Percentiles rank a stretch among this genome's conserved stretches.
phyloP scores from a whole-genome alignment of 2,329 filamentous ascomycete species.

The Talaromyces marneffei region DNA sequence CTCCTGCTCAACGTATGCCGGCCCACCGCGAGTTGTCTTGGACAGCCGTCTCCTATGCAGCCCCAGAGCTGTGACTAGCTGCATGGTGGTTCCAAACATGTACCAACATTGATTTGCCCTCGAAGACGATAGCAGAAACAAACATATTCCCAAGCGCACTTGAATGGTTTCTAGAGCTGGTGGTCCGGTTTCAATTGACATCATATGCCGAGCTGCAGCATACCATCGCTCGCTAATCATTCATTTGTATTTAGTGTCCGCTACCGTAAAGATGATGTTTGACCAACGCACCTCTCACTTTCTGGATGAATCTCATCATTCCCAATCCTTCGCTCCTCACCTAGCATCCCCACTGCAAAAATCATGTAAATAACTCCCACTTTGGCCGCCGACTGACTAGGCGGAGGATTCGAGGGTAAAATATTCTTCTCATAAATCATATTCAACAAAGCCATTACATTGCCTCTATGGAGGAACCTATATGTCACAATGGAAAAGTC shows the following conservation, averaged over 20 bases:
- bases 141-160: slow-evolving; percentile 52
- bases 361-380: slow-evolving; percentile 46
- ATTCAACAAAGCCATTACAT: slow-evolving; percentile 45
- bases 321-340: slow-evolving; percentile 38
- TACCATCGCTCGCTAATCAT: slow-evolving; percentile 35
- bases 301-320: slow-evolving; percentile 20
- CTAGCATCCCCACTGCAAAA: slow-evolving; percentile 45
- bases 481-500: slow-evolving; percentile 58
- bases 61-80: slow-evolving; percentile 46
- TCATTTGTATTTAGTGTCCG: background rate
- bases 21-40: slow-evolving; percentile 26
- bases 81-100: slow-evolving; percentile 52
- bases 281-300: slow-evolving; percentile 25
- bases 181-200: slow-evolving; percentile 46
- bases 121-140: slow-evolving; percentile 55
- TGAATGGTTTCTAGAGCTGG: slow-evolving; percentile 54
- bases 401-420: slow-evolving; percentile 32
- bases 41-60: slow-evolving; percentile 31
- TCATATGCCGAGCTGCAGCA: slow-evolving; percentile 32
- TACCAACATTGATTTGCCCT: slow-evolving; percentile 59
- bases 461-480: slow-evolving; percentile 52
- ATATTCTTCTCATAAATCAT: slow-evolving; percentile 37
- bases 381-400: slow-evolving; percentile 40
- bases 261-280: background rate
- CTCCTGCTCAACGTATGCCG: slow-evolving; percentile 39